Evolutionary conservation across 2,329 filamentous ascomycete genomes (phyloP), one percentile per base, ranked within the genome.

Genomic region (Sclerotinia glacialis): DNA sequence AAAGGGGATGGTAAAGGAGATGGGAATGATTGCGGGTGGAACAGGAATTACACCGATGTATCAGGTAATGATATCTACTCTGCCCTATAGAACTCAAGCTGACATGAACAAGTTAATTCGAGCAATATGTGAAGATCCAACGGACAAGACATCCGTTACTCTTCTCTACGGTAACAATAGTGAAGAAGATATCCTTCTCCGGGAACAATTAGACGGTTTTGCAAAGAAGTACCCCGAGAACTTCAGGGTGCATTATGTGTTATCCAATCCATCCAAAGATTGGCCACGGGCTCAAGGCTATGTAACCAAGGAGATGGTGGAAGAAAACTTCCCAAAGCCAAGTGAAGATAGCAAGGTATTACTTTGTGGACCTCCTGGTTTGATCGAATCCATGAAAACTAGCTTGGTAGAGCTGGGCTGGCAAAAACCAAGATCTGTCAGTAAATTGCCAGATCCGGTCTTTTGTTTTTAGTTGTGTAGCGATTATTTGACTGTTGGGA

Each of bases 341-440:
- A 77, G 76, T 0, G 54, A 72, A 0, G 81, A 84, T 18, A 79
- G 79, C 2, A 87, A 85, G 73, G 73, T 86, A 9, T 78, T 87
- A 78, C 75, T 88, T 1, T 89, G 86, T 70, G 86, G 86, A 0
- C 86, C 86, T 0, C 86, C 86, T 0, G 82, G 81, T 0, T 85
- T 89, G 84, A 77, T 88, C 2, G 82, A 82, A 54, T 84, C 83
- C 0, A 79, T 81, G 18, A 88, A 86, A 77, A 83, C 80, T 71
- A 77, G 76, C 9, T 72, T 86, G 68, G 77, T 76, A 0, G 76
- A 76, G 12, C 66, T 87, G 46, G 85, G 85, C 0, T 87, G 82
- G 68, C 76, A 83, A 68, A 77, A 79, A 64, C 82, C 84, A 0
- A 81, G 82, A 0, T 77, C 81, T 0, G 77, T 82, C 6, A 75